Evolutionary conservation across 2,329 filamentous ascomycete species (phyloP), one percentile per base, ranked within the genome.

Genomic region (Alternaria triticimaculans): DNA sequence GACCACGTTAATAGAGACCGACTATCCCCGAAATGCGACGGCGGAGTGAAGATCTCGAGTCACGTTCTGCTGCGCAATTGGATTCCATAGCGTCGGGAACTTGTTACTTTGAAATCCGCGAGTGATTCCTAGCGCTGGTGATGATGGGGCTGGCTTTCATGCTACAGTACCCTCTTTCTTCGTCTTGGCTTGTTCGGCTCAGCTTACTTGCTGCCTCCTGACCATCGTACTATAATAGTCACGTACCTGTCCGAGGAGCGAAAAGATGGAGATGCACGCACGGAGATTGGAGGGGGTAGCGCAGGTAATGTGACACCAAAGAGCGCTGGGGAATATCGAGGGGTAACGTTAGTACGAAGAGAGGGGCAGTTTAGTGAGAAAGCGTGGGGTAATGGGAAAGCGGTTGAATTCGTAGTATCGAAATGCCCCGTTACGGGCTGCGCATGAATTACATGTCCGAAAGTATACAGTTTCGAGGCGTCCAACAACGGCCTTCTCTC

Each of bases 11-110:
- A 37, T 12, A 41, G 14, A 37, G 33, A 37, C 20, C 2, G 20
- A 15, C 20, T 53, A 53, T 37, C 7, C 49, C 49, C 49, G 49
- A 53, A 41, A 41, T 53, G 49, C 15, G 49, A 5, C 49, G 14
- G 33, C 33, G 20, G 7, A 41, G 37, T 41, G 30, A 53, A 21
- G n/a, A 15, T 33, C 30, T 33, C 49, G 49, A 53, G 49, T 58
- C 60, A 58, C 55, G 60, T 58, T 58, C 30, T 43, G 18, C 10
- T 30, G 26, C 25, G 30, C 55, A 33, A 62, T 62, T 62, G 60
- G 60, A 30, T 46, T 14, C 60, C 49, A 41, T 53, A 23, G 28
- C 15, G 20, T 23, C 30, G 49, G 49, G 30, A 53, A 15, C 33
- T 53, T 41, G 30, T 46, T 54, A 21, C 33, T 50, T 44, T 41